These are phyloP conservation scores for Dioscorea alata DNA, from an alignment of 106 monocot genomes.

Conservation along the genomic window DNA sequence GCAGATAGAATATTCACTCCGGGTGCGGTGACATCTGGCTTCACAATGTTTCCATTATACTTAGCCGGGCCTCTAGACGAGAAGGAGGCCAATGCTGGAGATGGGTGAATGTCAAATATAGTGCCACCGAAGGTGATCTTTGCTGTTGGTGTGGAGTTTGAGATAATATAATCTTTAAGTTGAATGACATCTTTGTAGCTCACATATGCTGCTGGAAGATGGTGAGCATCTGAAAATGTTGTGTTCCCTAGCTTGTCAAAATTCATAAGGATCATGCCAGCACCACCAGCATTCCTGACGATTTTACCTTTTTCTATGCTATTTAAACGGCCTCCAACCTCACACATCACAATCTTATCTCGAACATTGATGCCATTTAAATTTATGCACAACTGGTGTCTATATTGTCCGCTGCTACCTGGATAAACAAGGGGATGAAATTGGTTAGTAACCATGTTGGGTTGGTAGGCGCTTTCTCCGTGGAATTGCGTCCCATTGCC, in stretches of 20 bases:
- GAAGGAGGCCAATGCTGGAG: constrained; percentile 20
- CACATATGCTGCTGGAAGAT: no score
- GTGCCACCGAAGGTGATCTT: constrained; percentile 14
- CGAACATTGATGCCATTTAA: constrained; percentile 9
- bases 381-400: background rate
- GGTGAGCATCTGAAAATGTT: background rate
- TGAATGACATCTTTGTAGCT: background rate
- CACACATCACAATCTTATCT: constrained; percentile 17
- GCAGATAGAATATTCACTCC: constrained; percentile 24
- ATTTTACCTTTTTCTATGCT: no score
- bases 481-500: no score
- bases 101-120: no score
- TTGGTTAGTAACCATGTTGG: no score
- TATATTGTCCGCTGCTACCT: background rate
- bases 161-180: constrained; percentile 3
- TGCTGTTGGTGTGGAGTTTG: constrained; percentile 3
- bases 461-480: no score
- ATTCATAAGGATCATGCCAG: constrained; percentile 22
- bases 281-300: constrained; percentile 3
- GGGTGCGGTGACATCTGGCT: no score
- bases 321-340: no score
- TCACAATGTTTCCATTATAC: constrained; percentile 14
- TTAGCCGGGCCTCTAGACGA: constrained; percentile 36
- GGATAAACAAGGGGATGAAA: no score
- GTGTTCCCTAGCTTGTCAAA: constrained; percentile 30